Percentiles rank a stretch among this genome's conserved stretches.
phyloP scores from a whole-genome alignment of 495 filamentous ascomycete species.

The Penicillium crystallinum region DNA sequence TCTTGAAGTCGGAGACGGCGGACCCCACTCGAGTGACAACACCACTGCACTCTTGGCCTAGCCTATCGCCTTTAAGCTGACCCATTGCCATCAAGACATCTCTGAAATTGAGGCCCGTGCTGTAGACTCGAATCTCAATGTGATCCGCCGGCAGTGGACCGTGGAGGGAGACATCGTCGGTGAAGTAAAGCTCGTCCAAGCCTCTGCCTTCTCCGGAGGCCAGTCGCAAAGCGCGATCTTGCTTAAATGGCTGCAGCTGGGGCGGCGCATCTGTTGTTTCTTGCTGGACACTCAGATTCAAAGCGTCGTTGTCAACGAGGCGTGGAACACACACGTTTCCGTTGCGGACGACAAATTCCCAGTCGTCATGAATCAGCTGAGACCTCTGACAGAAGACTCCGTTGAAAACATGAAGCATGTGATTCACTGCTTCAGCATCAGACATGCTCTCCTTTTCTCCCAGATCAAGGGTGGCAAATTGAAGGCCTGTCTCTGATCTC shows the following conservation, averaged over 20 bases:
- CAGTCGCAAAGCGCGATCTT: slow-evolving; percentile 26
- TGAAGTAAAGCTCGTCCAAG: slow-evolving; percentile 33
- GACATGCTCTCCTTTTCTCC: slow-evolving; percentile 17
- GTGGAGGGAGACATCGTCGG: slow-evolving; percentile 18
- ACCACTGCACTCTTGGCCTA: slow-evolving; percentile 35
- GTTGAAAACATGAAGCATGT: slow-evolving; percentile 26
- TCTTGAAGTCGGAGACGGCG: slow-evolving; percentile 36
- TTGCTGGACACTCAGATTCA: slow-evolving; percentile 24
- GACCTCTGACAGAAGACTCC: slow-evolving; percentile 20
- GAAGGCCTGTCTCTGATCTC: slow-evolving; percentile 26
- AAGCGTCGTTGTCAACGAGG: slow-evolving; percentile 21
- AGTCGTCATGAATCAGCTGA: slow-evolving; percentile 15
- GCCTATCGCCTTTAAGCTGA: slow-evolving; percentile 21
- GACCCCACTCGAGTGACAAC: slow-evolving; percentile 36
- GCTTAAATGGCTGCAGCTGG: slow-evolving; percentile 22
- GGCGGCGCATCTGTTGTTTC: slow-evolving; percentile 20
- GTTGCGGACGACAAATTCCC: slow-evolving; percentile 27
- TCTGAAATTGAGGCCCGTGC: slow-evolving; percentile 35
- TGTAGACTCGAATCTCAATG: slow-evolving; percentile 28
- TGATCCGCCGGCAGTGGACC: slow-evolving; percentile 17
- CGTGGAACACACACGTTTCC: slow-evolving; percentile 26
- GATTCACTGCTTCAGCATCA: slow-evolving; percentile 5
- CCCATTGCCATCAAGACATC: slow-evolving; percentile 36
- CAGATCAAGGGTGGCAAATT: slow-evolving; percentile 27
- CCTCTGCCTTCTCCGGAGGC: slow-evolving; percentile 18